Percentiles rank a stretch among this genome's conserved stretches.
Conservation (phyloP, 345 rosid species). For the Populus ilicifolia region DNA sequence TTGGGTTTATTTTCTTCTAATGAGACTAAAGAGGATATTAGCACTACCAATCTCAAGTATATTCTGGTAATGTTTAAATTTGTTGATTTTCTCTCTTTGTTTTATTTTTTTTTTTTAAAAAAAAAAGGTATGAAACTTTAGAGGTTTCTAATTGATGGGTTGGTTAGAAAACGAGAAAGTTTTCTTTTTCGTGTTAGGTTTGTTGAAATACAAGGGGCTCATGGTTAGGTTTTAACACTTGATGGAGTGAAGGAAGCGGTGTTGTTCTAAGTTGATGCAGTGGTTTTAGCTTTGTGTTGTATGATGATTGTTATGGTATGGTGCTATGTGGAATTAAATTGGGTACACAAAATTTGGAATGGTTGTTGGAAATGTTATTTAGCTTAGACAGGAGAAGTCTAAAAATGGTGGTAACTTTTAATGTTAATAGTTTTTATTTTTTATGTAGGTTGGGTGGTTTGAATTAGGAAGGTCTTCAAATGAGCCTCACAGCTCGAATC, state of each 20-base stretch:
- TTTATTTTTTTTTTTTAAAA: background rate
- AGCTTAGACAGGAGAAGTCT: background rate
- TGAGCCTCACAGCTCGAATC: background rate
- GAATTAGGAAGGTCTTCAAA: background rate
- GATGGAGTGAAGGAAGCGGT: background rate
- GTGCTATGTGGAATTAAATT: background rate
- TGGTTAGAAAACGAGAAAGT: background rate
- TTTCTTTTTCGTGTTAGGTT: background rate
- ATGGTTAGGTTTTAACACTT: background rate
- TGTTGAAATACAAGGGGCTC: background rate
- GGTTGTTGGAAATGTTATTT: background rate
- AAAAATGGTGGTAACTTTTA: background rate
- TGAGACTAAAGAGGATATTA: conserved; percentile 83
- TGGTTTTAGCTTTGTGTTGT: background rate
- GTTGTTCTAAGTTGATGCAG: background rate
- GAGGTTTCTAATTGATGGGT: background rate
- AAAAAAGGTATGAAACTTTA: background rate
- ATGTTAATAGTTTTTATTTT: no score
- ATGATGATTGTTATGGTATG: background rate
- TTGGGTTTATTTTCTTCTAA: conserved; percentile 81
- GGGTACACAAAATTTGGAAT: background rate
- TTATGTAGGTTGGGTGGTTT: background rate
- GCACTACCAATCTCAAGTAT: conserved; percentile 81
- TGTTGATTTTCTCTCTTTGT: background rate
- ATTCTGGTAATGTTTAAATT: conserved; percentile 57